These are phyloP conservation scores for Sclerotinia sclerotiorum DNA, from an alignment of 2,329 filamentous ascomycete genomes.

Conservation along the genomic window DNA sequence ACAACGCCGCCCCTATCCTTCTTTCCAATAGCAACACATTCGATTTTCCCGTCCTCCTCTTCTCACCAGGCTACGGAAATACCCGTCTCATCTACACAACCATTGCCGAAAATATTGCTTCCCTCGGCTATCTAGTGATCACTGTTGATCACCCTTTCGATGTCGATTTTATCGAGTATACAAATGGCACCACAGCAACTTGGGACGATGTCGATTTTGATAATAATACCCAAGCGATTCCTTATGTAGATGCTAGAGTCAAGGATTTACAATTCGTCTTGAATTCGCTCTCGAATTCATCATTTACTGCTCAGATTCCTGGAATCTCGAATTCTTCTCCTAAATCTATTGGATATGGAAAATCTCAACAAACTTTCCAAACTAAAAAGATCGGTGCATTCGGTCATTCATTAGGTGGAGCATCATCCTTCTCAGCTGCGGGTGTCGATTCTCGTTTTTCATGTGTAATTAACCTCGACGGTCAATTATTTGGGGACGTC, in stretches of 20 bases:
- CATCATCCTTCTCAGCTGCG: slow-evolving; percentile 40
- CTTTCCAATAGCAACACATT: neutral
- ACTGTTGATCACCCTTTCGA: slow-evolving; percentile 44
- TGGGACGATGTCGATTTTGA: slow-evolving; percentile 28
- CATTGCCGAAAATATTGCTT: slow-evolving; percentile 40
- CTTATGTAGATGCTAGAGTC: slow-evolving; percentile 29
- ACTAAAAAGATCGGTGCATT: slow-evolving; percentile 34
- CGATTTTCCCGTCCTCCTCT: slow-evolving; percentile 39
- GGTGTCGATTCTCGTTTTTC: slow-evolving; percentile 39
- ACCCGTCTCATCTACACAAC: slow-evolving; percentile 40
- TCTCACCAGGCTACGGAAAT: slow-evolving; percentile 39
- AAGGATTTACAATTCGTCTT: slow-evolving; percentile 36
- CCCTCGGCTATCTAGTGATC: slow-evolving; percentile 41
- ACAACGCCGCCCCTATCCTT: slow-evolving; percentile 10
- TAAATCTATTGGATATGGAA: neutral
- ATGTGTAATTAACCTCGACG: slow-evolving; percentile 45
- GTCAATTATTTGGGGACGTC: slow-evolving; percentile 39
- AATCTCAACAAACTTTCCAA: neutral
- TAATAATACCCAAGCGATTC: slow-evolving; percentile 24
- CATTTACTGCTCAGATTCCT: slow-evolving; percentile 14
- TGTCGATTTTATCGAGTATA: slow-evolving; percentile 40
- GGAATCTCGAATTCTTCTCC: neutral
- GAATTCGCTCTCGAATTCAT: slow-evolving; percentile 26
- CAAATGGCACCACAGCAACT: slow-evolving; percentile 31
- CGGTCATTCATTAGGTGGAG: slow-evolving; percentile 42